Conservation (phyloP, 208 protist genomes). For the Leptomonas pyrrhocoris region DNA sequence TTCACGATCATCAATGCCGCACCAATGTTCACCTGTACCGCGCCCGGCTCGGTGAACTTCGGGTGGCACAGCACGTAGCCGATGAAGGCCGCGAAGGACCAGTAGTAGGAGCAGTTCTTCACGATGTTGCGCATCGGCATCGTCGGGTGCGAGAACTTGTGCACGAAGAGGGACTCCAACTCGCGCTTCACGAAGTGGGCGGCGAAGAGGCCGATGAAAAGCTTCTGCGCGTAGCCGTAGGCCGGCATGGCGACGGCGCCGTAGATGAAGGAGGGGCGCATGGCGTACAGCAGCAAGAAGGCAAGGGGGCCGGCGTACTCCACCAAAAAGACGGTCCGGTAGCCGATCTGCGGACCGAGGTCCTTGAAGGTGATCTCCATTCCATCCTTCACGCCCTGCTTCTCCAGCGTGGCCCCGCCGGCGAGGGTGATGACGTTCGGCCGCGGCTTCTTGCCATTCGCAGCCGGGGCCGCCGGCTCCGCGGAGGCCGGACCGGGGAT, state of each 20-base stretch:
- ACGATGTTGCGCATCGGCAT: slow-evolving; percentile 96
- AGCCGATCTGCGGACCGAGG: slow-evolving; percentile 93
- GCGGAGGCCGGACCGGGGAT: slow-evolving; percentile 35
- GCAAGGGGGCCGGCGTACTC: slow-evolving; percentile 95
- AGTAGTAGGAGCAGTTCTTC: slow-evolving; percentile 97
- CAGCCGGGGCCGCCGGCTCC: slow-evolving; percentile 23
- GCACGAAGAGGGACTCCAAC: slow-evolving; percentile 95
- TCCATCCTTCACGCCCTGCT: slow-evolving; percentile 73
- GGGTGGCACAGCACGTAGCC: slow-evolving; percentile 92
- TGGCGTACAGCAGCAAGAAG: slow-evolving; percentile 87
- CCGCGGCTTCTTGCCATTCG: slow-evolving; percentile 44
- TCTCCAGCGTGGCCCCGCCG: slow-evolving; percentile 43
- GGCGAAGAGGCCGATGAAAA: slow-evolving; percentile 84
- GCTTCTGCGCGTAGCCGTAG: slow-evolving; percentile 73
- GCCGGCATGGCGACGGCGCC: slow-evolving; percentile 37
- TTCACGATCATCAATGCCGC: slow-evolving; percentile 65
- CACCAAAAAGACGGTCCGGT: slow-evolving; percentile 93
- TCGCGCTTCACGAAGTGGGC: slow-evolving; percentile 95
- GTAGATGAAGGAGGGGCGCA: slow-evolving; percentile 77
- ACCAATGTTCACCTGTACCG: slow-evolving; percentile 48
- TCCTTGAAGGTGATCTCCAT: slow-evolving; percentile 88
- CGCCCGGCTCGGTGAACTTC: slow-evolving; percentile 76
- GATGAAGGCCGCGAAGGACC: slow-evolving; percentile 91
- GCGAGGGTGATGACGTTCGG: slow-evolving; percentile 59
- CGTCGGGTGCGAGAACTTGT: slow-evolving; percentile 93